Base-by-base conservation (phyloP, 768 basidiomycete genomes). In the Agrocybe pediades region DNA sequence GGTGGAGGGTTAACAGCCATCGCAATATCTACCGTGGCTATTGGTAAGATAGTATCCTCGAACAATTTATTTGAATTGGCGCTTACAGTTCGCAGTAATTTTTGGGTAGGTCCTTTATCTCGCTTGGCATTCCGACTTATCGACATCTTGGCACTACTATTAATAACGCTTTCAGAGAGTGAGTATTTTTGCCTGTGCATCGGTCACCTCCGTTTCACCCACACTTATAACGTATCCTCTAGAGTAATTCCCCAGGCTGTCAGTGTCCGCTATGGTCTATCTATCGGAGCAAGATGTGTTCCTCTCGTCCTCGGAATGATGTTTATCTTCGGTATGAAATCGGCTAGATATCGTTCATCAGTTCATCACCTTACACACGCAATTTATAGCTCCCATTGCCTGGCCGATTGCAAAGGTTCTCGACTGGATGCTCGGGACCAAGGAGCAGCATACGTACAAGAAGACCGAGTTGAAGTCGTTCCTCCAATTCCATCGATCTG, bases 341-440 rank as follows among this genome's bases (percentile, higher is more conserved):
- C 25, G n/a, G 11, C 15, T 16, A 17, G 29, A 30, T 30, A 30
- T 15, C 15, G 15, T 30, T 36, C 33, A 4, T n/a, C n/a, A n/a
- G 40, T 20, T 43, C 15, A 43, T 21, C n/a, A 21, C 7, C 27
- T n/a, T 47, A 19, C 16, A 42, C n/a, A n/a, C n/a, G n/a, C 3
- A n/a, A 17, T 47, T 26, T 21, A 3, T 11, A 87, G 84, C 87
- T 6, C 92, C 92, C 2, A 75, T 95, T 49, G 92, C 93, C 0
- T 95, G 79, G 67, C 90, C 90, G 2, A 87, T 86, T 51, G 88
- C 89, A 9, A 86, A 86, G 60, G 70, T 98, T 0, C 85, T 99
- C n/a, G 96, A 98, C 67, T 74, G 69, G 45, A 81, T 88, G 5
- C 82, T 98, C 1, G 96, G 96, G 20, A 77, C 75, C 3, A 78